Conservation (phyloP, 139 green algal species). For the Coelastrella sp. region DNA sequence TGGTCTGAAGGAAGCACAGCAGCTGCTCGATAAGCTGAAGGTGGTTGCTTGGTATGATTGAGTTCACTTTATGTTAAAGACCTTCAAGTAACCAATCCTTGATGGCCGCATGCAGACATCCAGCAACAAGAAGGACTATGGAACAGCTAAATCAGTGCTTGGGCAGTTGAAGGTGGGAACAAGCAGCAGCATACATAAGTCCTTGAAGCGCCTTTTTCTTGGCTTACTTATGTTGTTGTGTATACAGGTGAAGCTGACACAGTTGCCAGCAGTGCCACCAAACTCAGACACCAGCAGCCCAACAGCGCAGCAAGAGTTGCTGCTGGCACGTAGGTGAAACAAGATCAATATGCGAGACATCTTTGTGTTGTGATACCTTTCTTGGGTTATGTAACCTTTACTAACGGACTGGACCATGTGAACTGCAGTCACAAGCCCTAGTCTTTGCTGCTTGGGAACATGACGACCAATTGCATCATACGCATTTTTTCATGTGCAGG, state of each 20-base stretch:
- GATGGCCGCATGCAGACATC: constrained; percentile 66
- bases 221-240: background rate
- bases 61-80: background rate
- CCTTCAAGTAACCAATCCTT: too few relatives aligned
- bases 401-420: background rate
- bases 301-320: constrained; percentile 80
- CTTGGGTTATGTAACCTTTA: background rate
- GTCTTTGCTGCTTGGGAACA: too few relatives aligned
- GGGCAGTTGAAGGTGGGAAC: constrained; percentile 74
- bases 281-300: constrained; percentile 67
- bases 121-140: constrained; percentile 63
- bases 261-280: constrained; percentile 82
- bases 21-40: constrained; percentile 66
- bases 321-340: constrained; percentile 73
- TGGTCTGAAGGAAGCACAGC: constrained; percentile 53
- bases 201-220: too few relatives aligned
- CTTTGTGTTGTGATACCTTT: background rate
- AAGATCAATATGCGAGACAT: background rate
- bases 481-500: constrained; percentile 73
- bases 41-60: constrained; percentile 31
- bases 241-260: constrained; percentile 83
- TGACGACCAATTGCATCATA: too few relatives aligned
- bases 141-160: constrained; percentile 54
- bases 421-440: too few relatives aligned
- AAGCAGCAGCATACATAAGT: too few relatives aligned